Evolutionary conservation across 176 grass and related monocot genomes (phyloP).

Genomic region (Juncus inflexus): DNA sequence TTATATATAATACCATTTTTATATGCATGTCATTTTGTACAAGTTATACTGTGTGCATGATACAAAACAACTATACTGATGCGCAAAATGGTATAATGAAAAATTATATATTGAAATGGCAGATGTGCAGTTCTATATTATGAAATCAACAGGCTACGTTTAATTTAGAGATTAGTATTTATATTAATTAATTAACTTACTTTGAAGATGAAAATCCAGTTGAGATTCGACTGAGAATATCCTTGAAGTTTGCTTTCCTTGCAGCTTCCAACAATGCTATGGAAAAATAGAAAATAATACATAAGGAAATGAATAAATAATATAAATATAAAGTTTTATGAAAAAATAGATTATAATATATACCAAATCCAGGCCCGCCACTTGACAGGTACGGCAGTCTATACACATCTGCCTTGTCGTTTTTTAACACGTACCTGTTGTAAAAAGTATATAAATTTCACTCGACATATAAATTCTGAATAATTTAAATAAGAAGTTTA

Average conservation of each 20-base stretch:
- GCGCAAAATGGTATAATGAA: too few relatives aligned
- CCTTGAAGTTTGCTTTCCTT: slow-evolving; percentile 71
- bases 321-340: not conserved
- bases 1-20: too few relatives aligned
- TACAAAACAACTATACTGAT: too few relatives aligned
- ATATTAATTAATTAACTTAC: slow-evolving; percentile 27
- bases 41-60: too few relatives aligned
- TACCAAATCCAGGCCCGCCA: slow-evolving; percentile 92
- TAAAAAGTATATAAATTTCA: too few relatives aligned
- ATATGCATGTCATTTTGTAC: too few relatives aligned
- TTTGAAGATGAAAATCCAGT: slow-evolving; percentile 72
- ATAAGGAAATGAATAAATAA: slow-evolving; percentile 21
- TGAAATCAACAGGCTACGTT: too few relatives aligned
- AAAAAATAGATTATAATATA: slow-evolving; percentile 24
- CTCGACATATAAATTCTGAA: not conserved
- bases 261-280: slow-evolving; percentile 90
- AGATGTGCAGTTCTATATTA: too few relatives aligned
- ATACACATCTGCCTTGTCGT: slow-evolving; percentile 88
- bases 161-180: too few relatives aligned
- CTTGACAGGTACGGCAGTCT: slow-evolving; percentile 84
- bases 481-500: too few relatives aligned
- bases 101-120: too few relatives aligned
- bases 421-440: slow-evolving; percentile 59
- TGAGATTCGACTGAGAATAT: slow-evolving; percentile 62
- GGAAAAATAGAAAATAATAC: not conserved